phyloP scores from a whole-genome alignment of 495 filamentous ascomycete species.

The Penicillium canariense region DNA sequence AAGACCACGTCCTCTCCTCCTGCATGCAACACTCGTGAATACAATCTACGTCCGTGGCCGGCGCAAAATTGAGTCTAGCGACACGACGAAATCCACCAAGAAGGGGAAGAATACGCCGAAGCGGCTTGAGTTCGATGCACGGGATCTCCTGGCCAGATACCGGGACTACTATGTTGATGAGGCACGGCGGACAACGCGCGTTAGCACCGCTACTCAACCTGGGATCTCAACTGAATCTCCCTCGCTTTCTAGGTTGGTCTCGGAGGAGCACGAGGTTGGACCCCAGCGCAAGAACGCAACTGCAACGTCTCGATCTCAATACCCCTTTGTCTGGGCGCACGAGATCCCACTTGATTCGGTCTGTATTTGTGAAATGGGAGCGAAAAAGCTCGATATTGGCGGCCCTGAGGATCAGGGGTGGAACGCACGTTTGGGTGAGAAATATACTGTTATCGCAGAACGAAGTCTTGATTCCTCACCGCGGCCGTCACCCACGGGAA shows the following conservation, averaged over 20 bases:
- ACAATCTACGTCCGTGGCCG: slow-evolving; percentile 68
- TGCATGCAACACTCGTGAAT: slow-evolving; percentile 87
- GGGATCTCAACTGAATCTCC: background rate
- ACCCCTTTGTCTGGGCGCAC: slow-evolving; percentile 58
- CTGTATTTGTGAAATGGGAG: slow-evolving; percentile 76
- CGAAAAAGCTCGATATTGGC: slow-evolving; percentile 52
- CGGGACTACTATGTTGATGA: slow-evolving; percentile 35
- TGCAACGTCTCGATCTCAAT: background rate
- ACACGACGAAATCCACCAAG: slow-evolving; percentile 4
- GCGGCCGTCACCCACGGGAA: background rate
- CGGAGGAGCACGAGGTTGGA: background rate
- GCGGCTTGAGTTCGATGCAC: slow-evolving; percentile 39
- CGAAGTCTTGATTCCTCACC: slow-evolving; percentile 21
- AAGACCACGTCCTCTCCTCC: slow-evolving; percentile 57
- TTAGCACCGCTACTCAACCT: background rate
- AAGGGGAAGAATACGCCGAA: slow-evolving; percentile 32
- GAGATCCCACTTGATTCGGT: slow-evolving; percentile 60
- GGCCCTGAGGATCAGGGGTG: slow-evolving; percentile 21
- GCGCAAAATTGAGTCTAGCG: slow-evolving; percentile 27
- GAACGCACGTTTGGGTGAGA: slow-evolving; percentile 39
- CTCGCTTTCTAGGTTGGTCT: background rate
- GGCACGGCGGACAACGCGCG: slow-evolving; percentile 19
- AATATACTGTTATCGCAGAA: slow-evolving; percentile 43
- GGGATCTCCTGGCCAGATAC: slow-evolving; percentile 32
- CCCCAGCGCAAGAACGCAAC: background rate